phyloP scores from a whole-genome alignment of 2,329 filamentous ascomycete genomes.

The Alternaria arborescens region DNA sequence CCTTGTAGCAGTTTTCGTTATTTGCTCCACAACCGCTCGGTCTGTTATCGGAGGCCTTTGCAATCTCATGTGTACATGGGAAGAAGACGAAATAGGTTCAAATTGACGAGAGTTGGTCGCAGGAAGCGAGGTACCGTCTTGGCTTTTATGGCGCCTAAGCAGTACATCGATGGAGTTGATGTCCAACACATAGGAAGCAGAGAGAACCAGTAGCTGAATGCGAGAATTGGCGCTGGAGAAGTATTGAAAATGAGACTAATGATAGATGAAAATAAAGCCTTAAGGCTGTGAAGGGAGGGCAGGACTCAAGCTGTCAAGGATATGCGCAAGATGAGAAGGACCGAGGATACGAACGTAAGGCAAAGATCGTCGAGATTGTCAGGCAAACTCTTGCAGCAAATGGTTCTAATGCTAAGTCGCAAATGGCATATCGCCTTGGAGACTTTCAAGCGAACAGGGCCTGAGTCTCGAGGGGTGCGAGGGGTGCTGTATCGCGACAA shows the following conservation, averaged over 20 bases:
- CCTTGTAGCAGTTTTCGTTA: not conserved
- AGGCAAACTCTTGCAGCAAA: not conserved
- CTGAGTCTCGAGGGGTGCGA: not conserved
- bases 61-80: not conserved
- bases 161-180: not conserved
- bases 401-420: not conserved
- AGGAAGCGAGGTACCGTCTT: conserved; percentile 1
- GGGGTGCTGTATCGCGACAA: not conserved
- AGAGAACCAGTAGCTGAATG: too few species aligned
- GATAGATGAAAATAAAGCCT: not conserved
- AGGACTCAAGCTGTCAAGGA: not conserved
- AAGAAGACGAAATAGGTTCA: not conserved
- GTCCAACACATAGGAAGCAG: not conserved
- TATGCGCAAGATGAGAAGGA: not conserved
- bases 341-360: not conserved
- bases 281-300: not conserved
- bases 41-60: not conserved
- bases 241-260: not conserved
- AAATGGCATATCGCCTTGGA: not conserved
- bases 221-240: not conserved
- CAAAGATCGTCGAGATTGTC: not conserved
- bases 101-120: conserved; percentile 2
- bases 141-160: not conserved
- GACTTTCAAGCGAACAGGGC: not conserved
- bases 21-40: conserved; percentile 7